Conservation (phyloP, 1,139 yeast species). For the Blastobotrys aristatus region DNA sequence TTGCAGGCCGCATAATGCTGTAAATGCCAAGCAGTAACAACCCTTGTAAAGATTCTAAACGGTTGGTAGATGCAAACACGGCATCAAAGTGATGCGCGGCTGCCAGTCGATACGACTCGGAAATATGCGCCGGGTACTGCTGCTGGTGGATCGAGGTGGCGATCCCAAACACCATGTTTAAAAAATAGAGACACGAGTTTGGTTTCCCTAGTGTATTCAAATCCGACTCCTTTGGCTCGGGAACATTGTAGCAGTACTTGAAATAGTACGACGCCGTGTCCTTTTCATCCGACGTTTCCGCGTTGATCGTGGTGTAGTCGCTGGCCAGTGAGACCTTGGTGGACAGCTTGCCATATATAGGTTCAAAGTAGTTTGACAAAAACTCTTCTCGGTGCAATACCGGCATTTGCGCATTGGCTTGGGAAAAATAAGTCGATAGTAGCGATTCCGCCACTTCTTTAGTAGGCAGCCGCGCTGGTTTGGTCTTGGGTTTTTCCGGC, state of each 20-base stretch:
- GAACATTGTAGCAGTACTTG: conserved; percentile 24
- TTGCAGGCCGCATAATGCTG: conserved; percentile 47
- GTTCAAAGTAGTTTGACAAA: conserved; percentile 59
- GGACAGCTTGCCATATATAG: conserved; percentile 69
- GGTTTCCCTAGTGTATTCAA: conserved; percentile 16
- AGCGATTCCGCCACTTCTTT: conserved; percentile 65
- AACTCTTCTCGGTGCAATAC: conserved; percentile 77
- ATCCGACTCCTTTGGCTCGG: conserved; percentile 13
- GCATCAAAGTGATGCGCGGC: conserved; percentile 60
- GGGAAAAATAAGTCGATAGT: conserved; percentile 65
- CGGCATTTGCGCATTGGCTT: conserved; percentile 77
- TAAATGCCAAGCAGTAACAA: conserved; percentile 62
- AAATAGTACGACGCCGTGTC: conserved; percentile 47
- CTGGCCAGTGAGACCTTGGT: conserved; percentile 55
- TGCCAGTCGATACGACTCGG: conserved; percentile 68
- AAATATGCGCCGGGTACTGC: conserved; percentile 59
- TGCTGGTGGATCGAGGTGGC: conserved; percentile 72
- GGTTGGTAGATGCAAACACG: conserved; percentile 53
- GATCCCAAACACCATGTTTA: conserved; percentile 73
- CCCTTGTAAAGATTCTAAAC: conserved; percentile 69
- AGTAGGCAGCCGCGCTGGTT: conserved; percentile 59
- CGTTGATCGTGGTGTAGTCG: conserved; percentile 49
- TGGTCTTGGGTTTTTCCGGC: conserved; percentile 23
- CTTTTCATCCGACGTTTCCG: conserved; percentile 21
- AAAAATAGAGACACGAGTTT: conserved; percentile 45